A percentile compares a stretch with the other conserved stretches of the same genome.
Conservation (phyloP, 148 eudicot species). For the Chenopodium album region DNA sequence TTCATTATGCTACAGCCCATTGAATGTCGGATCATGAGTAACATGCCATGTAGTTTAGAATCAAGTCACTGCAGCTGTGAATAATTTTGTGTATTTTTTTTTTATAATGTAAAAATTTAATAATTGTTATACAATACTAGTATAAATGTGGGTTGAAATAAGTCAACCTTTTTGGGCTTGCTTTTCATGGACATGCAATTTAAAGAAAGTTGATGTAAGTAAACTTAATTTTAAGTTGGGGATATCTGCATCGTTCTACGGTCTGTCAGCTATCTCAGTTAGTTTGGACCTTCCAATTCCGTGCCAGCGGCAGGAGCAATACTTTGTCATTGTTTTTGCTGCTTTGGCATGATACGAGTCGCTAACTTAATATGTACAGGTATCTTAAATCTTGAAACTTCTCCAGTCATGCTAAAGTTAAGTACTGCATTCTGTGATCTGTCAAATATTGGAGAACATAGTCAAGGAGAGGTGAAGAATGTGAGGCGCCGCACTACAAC, state of each 20-base stretch:
- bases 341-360: not conserved
- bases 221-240: too few species aligned
- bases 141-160: too few species aligned
- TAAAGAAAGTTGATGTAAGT: too few species aligned
- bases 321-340: not conserved
- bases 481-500: not conserved
- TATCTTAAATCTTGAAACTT: not conserved
- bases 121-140: too few species aligned
- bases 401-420: not conserved
- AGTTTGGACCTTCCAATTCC: too few species aligned
- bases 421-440: not conserved
- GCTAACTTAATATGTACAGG: not conserved
- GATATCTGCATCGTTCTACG: too few species aligned
- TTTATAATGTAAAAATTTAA: too few species aligned
- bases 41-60: not conserved
- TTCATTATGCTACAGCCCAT: not conserved
- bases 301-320: too few species aligned
- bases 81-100: not conserved
- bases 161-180: too few species aligned
- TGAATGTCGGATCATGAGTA: not conserved
- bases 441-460: not conserved
- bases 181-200: too few species aligned
- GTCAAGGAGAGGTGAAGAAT: not conserved
- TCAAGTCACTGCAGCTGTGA: not conserved
- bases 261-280: too few species aligned